Percentiles rank a stretch among this genome's conserved stretches.
These are phyloP conservation scores for Hippophae tibetana DNA, from an alignment of 306 rosid genomes.

Conservation along the genomic window DNA sequence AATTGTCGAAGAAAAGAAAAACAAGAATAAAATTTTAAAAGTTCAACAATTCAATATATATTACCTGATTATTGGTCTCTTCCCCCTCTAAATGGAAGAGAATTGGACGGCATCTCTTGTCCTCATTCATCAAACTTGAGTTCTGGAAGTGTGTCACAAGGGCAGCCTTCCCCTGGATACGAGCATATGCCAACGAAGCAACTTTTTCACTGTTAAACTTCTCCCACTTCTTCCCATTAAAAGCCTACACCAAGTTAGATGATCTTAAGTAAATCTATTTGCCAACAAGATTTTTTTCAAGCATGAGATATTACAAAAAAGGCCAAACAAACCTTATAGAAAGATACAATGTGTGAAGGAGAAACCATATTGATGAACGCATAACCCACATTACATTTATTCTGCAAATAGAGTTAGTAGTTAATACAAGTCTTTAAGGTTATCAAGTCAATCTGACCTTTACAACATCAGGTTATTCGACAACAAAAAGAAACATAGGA, in stretches of 20 bases:
- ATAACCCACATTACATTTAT: conserved; percentile 94
- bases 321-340: conserved; percentile 54
- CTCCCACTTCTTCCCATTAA: conserved; percentile 93
- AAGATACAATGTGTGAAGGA: conserved; percentile 68
- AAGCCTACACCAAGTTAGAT: conserved; percentile 46
- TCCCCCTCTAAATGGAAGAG: conserved; percentile 86
- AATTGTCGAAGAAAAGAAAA: too few relatives aligned
- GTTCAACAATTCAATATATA: conserved; percentile 4
- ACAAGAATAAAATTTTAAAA: not conserved
- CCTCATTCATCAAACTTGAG: conserved; percentile 91
- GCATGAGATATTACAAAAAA: not conserved
- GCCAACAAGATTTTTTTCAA: not conserved
- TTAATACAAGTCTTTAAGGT: not conserved
- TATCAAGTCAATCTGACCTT: not conserved
- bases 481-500: conserved; percentile 5
- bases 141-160: conserved; percentile 91
- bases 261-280: not conserved
- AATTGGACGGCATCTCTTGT: conserved; percentile 86
- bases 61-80: conserved; percentile 67
- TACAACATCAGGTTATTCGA: not conserved
- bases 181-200: conserved; percentile 86
- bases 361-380: conserved; percentile 97
- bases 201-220: conserved; percentile 87
- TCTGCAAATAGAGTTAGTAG: conserved; percentile 40
- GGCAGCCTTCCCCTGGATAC: conserved; percentile 89